Evolutionary conservation across 805 yeast species (phyloP).

Genomic region (Spathaspora arborariae): DNA sequence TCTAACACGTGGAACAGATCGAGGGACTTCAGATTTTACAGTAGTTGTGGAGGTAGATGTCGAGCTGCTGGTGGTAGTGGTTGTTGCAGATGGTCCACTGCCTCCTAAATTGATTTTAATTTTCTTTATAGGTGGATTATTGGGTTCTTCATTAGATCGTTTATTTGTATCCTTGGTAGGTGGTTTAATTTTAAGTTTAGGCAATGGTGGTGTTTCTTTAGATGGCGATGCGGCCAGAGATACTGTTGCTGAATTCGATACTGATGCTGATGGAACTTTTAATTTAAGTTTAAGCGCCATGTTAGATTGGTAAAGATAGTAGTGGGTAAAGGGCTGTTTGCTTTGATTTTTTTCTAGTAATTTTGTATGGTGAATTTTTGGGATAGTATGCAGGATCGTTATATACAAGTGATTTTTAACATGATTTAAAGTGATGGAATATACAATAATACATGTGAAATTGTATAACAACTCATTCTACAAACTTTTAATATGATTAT

Average conservation of each 20-base stretch:
- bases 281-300: conserved; percentile 21
- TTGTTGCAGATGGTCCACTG: no score
- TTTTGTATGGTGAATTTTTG: no score
- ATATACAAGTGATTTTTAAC: no score
- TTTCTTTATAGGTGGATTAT: conserved; percentile 8
- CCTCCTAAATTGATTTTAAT: conserved; percentile 17
- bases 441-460: no score
- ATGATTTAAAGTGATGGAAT: no score
- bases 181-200: conserved; percentile 18
- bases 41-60: not conserved
- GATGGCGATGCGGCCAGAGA: conserved; percentile 3
- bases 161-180: no score
- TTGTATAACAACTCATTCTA: no score
- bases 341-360: no score
- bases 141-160: conserved; percentile 1
- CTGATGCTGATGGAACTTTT: conserved; percentile 14
- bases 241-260: no score
- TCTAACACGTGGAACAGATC: conserved; percentile 42
- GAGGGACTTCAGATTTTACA: conserved; percentile 3
- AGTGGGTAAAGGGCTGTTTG: not conserved
- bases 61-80: no score
- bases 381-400: no score
- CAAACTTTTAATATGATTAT: no score
- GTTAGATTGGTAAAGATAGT: not conserved
- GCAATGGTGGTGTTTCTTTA: conserved; percentile 6